phyloP scores from a whole-genome alignment of 2,329 filamentous ascomycete species.

The Arachnomyces sp. region DNA sequence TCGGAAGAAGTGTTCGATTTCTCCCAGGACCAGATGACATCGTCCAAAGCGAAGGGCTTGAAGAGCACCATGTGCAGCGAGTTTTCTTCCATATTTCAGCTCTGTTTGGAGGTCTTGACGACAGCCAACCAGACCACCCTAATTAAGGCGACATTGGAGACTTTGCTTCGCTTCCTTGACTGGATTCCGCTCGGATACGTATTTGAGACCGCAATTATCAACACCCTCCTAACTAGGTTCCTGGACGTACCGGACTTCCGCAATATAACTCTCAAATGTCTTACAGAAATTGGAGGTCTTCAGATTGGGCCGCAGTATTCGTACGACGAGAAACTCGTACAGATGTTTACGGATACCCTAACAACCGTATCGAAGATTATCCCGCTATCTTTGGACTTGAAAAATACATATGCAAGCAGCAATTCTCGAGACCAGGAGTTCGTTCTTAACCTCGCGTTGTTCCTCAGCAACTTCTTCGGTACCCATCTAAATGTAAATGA shows the following conservation, averaged over 20 bases:
- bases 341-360: conserved; percentile 97
- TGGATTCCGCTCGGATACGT: conserved; percentile 99
- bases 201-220: conserved; percentile 94
- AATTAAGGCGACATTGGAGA: conserved; percentile 94
- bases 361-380: conserved; percentile 91
- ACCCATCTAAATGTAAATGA: conserved; percentile 72
- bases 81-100: conserved; percentile 96
- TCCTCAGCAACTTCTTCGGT: conserved; percentile 94
- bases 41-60: conserved; percentile 86
- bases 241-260: conserved; percentile 90
- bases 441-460: conserved; percentile 90
- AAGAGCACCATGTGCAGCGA: conserved; percentile 99
- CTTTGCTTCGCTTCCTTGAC: conserved; percentile 90
- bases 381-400: conserved; percentile 80
- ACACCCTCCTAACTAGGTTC: conserved; percentile 86
- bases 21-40: conserved; percentile 99
- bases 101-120: conserved; percentile 90
- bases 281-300: conserved; percentile 93
- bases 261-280: conserved; percentile 90
- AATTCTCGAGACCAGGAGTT: conserved; percentile 95
- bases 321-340: conserved; percentile 91
- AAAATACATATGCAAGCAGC: conserved; percentile 82
- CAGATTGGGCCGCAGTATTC: conserved; percentile 65
- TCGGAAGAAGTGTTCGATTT: conserved; percentile 99
- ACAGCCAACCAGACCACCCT: conserved; percentile 82